Evolutionary conservation across 495 filamentous ascomycete species (phyloP).

Genomic region (Aspergillus hancockii): DNA sequence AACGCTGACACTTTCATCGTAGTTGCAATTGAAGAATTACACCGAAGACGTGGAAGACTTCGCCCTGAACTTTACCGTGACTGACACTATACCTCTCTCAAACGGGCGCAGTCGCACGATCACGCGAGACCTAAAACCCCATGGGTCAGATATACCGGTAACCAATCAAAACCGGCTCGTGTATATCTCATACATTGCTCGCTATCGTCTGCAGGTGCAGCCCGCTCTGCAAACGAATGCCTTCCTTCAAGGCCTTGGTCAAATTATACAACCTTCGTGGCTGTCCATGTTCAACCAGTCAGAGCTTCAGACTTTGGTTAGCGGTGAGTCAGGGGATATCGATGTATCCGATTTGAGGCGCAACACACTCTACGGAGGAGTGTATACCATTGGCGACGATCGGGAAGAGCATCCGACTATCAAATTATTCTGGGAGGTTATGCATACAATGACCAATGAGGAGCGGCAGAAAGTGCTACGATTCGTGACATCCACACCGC

Average conservation of each 20-base stretch:
- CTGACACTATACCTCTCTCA: constrained; percentile 67
- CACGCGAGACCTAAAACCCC: constrained; percentile 71
- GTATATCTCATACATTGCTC: constrained; percentile 92
- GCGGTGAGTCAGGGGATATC: constrained; percentile 81
- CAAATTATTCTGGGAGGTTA: constrained; percentile 87
- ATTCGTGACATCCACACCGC: constrained; percentile 91
- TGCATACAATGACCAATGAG: constrained; percentile 69
- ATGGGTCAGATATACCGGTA: constrained; percentile 75
- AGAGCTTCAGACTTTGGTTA: constrained; percentile 89
- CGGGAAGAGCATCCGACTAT: constrained; percentile 81
- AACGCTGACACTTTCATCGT: not conserved
- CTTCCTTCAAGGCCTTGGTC: constrained; percentile 80
- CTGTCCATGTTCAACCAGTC: constrained; percentile 97
- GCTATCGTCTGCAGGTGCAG: constrained; percentile 80
- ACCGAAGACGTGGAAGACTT: constrained; percentile 77
- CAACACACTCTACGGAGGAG: constrained; percentile 84
- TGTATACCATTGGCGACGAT: constrained; percentile 87
- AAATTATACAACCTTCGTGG: constrained; percentile 91
- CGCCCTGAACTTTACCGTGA: constrained; percentile 85
- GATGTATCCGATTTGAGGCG: constrained; percentile 83
- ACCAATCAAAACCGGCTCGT: constrained; percentile 88
- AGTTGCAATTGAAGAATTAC: constrained; percentile 86
- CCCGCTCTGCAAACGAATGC: constrained; percentile 76
- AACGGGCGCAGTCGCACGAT: constrained; percentile 47
- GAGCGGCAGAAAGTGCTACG: constrained; percentile 86